Evolutionary conservation across 2,329 filamentous ascomycete genomes (phyloP).

Genomic region (Coniella lustricola): DNA sequence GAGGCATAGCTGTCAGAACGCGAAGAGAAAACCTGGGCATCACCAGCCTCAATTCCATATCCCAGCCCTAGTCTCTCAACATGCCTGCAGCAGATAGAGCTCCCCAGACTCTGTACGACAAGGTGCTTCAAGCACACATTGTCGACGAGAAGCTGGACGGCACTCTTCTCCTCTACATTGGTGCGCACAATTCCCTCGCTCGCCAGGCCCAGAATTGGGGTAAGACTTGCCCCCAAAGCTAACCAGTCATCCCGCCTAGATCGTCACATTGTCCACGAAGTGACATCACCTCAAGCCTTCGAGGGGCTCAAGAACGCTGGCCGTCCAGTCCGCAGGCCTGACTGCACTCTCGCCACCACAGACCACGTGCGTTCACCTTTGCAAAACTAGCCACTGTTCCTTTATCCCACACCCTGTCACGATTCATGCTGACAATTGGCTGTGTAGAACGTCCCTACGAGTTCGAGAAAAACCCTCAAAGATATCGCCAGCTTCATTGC

Average conservation of each 20-base stretch:
- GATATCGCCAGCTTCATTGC: constrained; percentile 91
- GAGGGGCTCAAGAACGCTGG: constrained; percentile 88
- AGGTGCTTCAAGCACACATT: constrained; percentile 90
- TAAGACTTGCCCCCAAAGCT: background rate
- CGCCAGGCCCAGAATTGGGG: background rate
- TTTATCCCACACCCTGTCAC: background rate
- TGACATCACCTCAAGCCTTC: constrained; percentile 98
- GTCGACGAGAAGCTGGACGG: constrained; percentile 94
- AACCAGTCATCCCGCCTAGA: constrained; percentile 41
- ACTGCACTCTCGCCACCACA: constrained; percentile 93
- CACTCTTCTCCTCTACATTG: constrained; percentile 88
- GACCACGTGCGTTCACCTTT: constrained; percentile 68
- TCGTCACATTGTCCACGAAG: constrained; percentile 94
- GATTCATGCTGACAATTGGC: constrained; percentile 15
- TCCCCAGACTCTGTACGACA: constrained; percentile 90
- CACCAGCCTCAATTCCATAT: constrained; percentile 3
- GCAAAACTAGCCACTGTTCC: background rate
- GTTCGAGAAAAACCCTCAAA: constrained; percentile 85
- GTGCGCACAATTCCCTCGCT: constrained; percentile 43
- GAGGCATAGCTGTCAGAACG: no score
- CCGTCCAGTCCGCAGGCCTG: constrained; percentile 81
- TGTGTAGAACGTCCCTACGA: constrained; percentile 81
- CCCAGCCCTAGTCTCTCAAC: constrained; percentile 27
- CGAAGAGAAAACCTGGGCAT: background rate
- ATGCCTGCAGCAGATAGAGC: constrained; percentile 70